Evolutionary conservation across 2,329 filamentous ascomycete species (phyloP).

Genomic region (Fonsecaea pugnacius): DNA sequence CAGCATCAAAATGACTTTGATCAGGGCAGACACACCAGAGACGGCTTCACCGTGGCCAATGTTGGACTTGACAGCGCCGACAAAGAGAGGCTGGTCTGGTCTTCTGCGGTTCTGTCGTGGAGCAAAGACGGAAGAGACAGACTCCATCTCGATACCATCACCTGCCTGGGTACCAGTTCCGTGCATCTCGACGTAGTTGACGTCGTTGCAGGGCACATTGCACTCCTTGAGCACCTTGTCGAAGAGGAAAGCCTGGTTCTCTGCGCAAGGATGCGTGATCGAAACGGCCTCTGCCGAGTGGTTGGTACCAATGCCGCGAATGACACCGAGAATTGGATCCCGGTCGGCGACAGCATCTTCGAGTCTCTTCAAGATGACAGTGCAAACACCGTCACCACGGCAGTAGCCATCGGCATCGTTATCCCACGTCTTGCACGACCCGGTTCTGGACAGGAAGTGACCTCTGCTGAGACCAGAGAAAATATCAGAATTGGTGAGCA

Average conservation of each 20-base stretch:
- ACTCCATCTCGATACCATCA: conserved; percentile 46
- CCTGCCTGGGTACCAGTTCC: conserved; percentile 51
- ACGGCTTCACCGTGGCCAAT: conserved; percentile 54
- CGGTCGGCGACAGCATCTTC: conserved; percentile 77
- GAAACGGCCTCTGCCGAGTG: conserved; percentile 62
- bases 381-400: conserved; percentile 75
- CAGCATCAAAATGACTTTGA: conserved; percentile 69
- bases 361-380: conserved; percentile 76
- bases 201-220: conserved; percentile 44
- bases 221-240: conserved; percentile 45
- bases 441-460: conserved; percentile 76
- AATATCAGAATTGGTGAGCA: conserved; percentile 80
- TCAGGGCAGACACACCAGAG: conserved; percentile 48
- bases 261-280: conserved; percentile 50
- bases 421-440: conserved; percentile 79
- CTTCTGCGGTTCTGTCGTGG: conserved; percentile 39
- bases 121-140: conserved; percentile 45
- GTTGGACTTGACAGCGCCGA: conserved; percentile 45
- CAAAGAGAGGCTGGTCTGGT: conserved; percentile 41
- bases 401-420: conserved; percentile 82
- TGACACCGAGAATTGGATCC: conserved; percentile 71
- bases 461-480: conserved; percentile 75
- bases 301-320: conserved; percentile 76
- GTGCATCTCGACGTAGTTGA: conserved; percentile 49
- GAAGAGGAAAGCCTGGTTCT: conserved; percentile 46